A percentile compares a stretch with the other conserved stretches of the same genome.
These are phyloP conservation scores for Yamadazyma spencermartinsiae DNA, from an alignment of 1,139 yeast genomes.

Conservation along the genomic window DNA sequence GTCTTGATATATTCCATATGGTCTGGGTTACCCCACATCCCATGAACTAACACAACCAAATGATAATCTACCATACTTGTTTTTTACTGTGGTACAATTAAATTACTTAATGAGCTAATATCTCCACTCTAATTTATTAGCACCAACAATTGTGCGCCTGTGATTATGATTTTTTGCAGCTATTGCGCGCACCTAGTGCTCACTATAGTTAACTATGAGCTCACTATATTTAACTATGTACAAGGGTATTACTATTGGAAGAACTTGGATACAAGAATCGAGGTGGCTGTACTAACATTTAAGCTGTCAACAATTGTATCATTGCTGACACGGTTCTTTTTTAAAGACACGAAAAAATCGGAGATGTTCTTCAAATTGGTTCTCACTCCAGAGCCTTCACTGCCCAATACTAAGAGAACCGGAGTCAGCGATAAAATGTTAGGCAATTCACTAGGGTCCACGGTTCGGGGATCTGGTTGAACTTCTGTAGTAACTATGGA, in stretches of 20 bases:
- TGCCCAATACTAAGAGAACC: slow-evolving; percentile 72
- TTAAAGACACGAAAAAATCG: slow-evolving; percentile 62
- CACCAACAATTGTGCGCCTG: neutral
- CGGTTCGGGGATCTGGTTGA: slow-evolving; percentile 36
- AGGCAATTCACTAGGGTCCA: slow-evolving; percentile 45
- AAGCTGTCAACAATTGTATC: slow-evolving; percentile 67
- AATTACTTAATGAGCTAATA: neutral
- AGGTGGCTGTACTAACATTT: slow-evolving; percentile 89
- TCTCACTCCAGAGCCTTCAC: slow-evolving; percentile 83
- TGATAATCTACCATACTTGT: slow-evolving; percentile 42
- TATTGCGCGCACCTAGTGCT: neutral
- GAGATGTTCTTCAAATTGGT: slow-evolving; percentile 62
- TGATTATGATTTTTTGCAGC: slow-evolving; percentile 2
- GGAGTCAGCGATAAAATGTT: slow-evolving; percentile 52
- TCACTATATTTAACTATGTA: no score
- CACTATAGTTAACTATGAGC: no score
- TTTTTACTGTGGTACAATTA: neutral
- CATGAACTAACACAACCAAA: slow-evolving; percentile 73
- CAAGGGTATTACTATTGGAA: no score
- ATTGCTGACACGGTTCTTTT: slow-evolving; percentile 30
- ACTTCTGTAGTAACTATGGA: slow-evolving; percentile 57
- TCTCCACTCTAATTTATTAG: neutral
- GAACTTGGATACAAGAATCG: slow-evolving; percentile 55
- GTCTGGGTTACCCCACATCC: slow-evolving; percentile 76
- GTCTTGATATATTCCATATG: slow-evolving; percentile 62